Base-by-base conservation (phyloP, 495 filamentous ascomycete species). In the Parachaetomium inaequale region DNA sequence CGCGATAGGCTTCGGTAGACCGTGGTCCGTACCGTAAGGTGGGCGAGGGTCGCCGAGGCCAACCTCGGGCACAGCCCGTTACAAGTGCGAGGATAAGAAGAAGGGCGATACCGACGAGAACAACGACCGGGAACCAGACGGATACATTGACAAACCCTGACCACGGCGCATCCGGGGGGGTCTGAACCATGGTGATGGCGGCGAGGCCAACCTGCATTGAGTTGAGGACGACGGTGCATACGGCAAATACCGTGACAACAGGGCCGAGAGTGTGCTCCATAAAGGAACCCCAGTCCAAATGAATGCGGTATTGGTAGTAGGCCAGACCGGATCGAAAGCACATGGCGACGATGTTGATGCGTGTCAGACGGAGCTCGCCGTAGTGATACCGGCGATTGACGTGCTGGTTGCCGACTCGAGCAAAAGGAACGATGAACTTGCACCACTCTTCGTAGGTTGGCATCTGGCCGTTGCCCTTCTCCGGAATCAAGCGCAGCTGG, bases 361-460 rank as follows among this genome's bases (percentile, higher is more conserved):
- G 70, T 0, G 71, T 72, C 14, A 82, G 70, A 1, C 79, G 71
- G 4, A 82, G 61, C 62, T 80, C 77, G 40, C 79, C 79, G 47
- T 76, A 81, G 23, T 72, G 50, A 55, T 76, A 81, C 0, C 79
- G 69, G 4, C 61, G 58, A 11, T 55, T 55, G 4, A 78, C 71
- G 0, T 65, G 17, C 0, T 58, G 12, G 25, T 75, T 75, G 36
- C 58, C 45, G n/a, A 72, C 57, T 14, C 58, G 32, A 45, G 74
- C 40, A 45, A 74, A 74, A 4, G 68, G 68, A 38, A 53, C 42
- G 53, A 74, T 67, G 54, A 74, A 72, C 19, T 64, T 49, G 66
- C 64, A 72, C 59, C 63, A 74, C 52, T 74, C 70, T 59, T 70
- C 68, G 56, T 72, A 74, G 26, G 66, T 72, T 5, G 66, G 71